phyloP scores from a whole-genome alignment of 495 filamentous ascomycete genomes.

The Paragyromitra xinjiangensis region DNA sequence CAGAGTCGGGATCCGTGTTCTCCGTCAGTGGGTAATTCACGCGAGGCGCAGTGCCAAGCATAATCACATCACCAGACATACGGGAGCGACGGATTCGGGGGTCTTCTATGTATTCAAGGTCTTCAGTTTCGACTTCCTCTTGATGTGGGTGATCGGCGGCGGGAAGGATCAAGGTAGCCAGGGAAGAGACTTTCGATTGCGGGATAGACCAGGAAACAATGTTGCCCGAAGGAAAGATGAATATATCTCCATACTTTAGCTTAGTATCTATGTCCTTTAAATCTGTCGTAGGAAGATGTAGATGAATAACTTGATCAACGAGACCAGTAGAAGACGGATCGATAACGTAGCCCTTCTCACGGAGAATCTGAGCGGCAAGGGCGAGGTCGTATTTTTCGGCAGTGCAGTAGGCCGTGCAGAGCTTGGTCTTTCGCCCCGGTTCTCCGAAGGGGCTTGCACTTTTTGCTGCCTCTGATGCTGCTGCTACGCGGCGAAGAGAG shows the following conservation, averaged over 20 bases:
- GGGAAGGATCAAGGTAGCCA: conserved; percentile 77
- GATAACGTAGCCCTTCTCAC: conserved; percentile 38
- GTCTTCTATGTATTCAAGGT: conserved; percentile 87
- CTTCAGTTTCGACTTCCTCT: conserved; percentile 78
- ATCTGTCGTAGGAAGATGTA: conserved; percentile 34
- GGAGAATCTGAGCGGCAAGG: conserved; percentile 40
- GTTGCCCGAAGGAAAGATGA: conserved; percentile 97
- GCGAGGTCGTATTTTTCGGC: conserved; percentile 56
- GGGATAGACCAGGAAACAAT: conserved; percentile 89
- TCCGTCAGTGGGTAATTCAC: conserved; percentile 37
- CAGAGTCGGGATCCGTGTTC: conserved; percentile 1
- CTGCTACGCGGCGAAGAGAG: conserved; percentile 48
- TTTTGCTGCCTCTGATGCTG: conserved; percentile 40
- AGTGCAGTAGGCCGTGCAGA: conserved; percentile 56
- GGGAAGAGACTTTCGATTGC: conserved; percentile 71
- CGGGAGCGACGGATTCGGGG: conserved; percentile 74
- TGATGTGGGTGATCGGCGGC: conserved; percentile 78
- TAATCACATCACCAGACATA: conserved; percentile 88
- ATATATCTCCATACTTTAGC: conserved; percentile 77
- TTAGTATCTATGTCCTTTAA: background rate
- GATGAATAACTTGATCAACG: conserved; percentile 53
- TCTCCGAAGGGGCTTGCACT: conserved; percentile 25
- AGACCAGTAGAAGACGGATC: conserved; percentile 51
- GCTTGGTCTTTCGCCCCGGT: conserved; percentile 33
- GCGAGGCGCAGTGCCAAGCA: conserved; percentile 76